These are phyloP conservation scores for Antrodiella citrinella DNA, from an alignment of 768 basidiomycete species.

Conservation along the genomic window DNA sequence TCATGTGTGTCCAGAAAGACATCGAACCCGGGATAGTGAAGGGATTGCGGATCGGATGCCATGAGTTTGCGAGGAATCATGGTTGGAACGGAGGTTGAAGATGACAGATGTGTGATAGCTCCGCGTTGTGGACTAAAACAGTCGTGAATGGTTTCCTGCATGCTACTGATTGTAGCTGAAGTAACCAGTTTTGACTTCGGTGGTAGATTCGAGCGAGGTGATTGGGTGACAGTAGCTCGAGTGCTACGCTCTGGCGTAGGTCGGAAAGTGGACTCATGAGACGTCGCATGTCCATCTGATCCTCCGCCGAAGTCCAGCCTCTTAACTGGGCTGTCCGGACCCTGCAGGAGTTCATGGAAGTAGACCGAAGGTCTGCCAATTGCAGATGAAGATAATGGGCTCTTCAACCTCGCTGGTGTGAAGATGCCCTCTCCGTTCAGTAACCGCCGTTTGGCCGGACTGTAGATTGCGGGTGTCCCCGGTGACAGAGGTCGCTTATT, in stretches of 20 bases:
- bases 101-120: background rate
- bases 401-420: constrained; percentile 29
- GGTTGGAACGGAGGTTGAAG: background rate
- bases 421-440: constrained; percentile 45
- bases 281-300: background rate
- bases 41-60: constrained; percentile 42
- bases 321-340: constrained; percentile 37
- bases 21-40: constrained; percentile 62
- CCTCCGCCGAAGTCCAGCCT: constrained; percentile 37
- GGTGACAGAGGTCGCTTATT: constrained; percentile 62
- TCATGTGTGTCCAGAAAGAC: constrained; percentile 40
- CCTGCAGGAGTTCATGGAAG: constrained; percentile 36
- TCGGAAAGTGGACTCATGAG: background rate
- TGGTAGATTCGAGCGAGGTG: background rate
- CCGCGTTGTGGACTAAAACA: background rate
- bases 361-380: constrained; percentile 28
- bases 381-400: constrained; percentile 34
- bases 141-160: background rate
- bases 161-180: background rate
- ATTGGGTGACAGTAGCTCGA: background rate
- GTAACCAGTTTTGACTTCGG: background rate
- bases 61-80: constrained; percentile 28
- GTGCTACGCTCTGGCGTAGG: no score
- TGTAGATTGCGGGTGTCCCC: constrained; percentile 35
- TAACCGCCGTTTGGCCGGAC: constrained; percentile 64